Evolutionary conservation across 2,329 filamentous ascomycete species (phyloP).

Genomic region (Aspergillus felis): DNA sequence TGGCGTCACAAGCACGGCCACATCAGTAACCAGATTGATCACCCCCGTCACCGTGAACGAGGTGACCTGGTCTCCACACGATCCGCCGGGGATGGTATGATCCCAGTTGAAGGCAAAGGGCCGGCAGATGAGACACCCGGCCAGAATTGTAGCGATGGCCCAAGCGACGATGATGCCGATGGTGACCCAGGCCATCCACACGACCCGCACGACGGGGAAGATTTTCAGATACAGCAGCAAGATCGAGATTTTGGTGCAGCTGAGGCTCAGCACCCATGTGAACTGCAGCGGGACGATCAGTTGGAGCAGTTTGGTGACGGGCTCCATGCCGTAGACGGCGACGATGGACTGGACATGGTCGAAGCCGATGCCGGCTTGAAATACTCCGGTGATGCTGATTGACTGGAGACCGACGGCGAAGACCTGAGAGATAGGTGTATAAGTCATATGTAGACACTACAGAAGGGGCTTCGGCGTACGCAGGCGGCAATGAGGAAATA

Average conservation of each 20-base stretch:
- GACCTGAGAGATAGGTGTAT: constrained; percentile 8
- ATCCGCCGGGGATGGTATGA: constrained; percentile 17
- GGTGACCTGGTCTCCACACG: constrained; percentile 19
- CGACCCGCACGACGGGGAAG: constrained; percentile 17
- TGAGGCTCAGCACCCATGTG: constrained; percentile 22
- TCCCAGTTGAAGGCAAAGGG: constrained; percentile 26
- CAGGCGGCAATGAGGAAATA: constrained; percentile 20
- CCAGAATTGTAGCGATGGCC: constrained; percentile 26
- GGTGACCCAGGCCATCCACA: constrained; percentile 9
- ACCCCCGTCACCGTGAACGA: constrained; percentile 19
- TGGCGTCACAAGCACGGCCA: constrained; percentile 19
- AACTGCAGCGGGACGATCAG: constrained; percentile 22
- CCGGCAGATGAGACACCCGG: constrained; percentile 17
- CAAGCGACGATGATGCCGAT: constrained; percentile 17
- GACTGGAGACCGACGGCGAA: constrained; percentile 20
- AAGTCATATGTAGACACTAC: too few species aligned
- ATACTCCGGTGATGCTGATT: constrained; percentile 19
- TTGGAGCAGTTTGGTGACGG: constrained; percentile 18
- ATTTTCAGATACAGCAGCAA: constrained; percentile 18
- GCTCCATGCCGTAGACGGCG: constrained; percentile 11
- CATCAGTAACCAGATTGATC: constrained; percentile 23
- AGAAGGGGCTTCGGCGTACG: neutral
- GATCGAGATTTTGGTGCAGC: constrained; percentile 21
- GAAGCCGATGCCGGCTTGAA: constrained; percentile 20
- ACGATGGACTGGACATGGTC: constrained; percentile 15